Evolutionary conservation across 805 yeast species (phyloP), one percentile per base, ranked within the genome.

Genomic region (Candida fluviatilis): DNA sequence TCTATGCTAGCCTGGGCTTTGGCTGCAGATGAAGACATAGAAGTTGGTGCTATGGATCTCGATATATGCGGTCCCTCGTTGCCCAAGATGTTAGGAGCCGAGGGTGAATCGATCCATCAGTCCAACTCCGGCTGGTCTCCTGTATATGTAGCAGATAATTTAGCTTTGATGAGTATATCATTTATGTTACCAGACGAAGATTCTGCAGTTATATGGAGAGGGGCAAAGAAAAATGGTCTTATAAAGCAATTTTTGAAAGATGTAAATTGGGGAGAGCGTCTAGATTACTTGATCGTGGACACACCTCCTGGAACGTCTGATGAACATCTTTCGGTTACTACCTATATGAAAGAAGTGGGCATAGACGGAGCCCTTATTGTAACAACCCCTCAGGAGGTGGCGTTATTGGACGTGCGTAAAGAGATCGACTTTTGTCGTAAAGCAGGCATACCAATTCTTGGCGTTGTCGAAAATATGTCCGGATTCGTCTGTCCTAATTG

Each of bases 271-370:
- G 96, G 95, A 4, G 73, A 74, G 17, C 62, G 49, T 34, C 62
- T 85, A 39, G 97, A 93, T 58, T 93, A 85, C 53, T 68, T 93
- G 48, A 75, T 93, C 12, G 84, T 93, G 13, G 99, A 93, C 54
- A 93, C 99, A 0, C 99, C 99, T 0, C 99, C 99, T 0, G 99
- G 99, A 0, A 93, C 99, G 0, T 84, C 96, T 0, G 99, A 93
- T 61, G 99, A 93, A 58, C 99, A 93, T 62, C 72, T 93, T 30
- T 82, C 95, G 5, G 90, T 93, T 23, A 86, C 90, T 23, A 81
- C 85, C 36, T 90, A 86, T 54, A 67, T 93, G 75, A 84, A 86
- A 51, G 95, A 87, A 25, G 79, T 84, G 4, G 96, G 96, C 0
- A 80, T 93, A 2, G 97, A 91, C 57, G 99, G 99, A 1, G 99